These are phyloP conservation scores for Paramyrothecium roridum DNA, from an alignment of 2,329 filamentous ascomycete species.

Conservation along the genomic window DNA sequence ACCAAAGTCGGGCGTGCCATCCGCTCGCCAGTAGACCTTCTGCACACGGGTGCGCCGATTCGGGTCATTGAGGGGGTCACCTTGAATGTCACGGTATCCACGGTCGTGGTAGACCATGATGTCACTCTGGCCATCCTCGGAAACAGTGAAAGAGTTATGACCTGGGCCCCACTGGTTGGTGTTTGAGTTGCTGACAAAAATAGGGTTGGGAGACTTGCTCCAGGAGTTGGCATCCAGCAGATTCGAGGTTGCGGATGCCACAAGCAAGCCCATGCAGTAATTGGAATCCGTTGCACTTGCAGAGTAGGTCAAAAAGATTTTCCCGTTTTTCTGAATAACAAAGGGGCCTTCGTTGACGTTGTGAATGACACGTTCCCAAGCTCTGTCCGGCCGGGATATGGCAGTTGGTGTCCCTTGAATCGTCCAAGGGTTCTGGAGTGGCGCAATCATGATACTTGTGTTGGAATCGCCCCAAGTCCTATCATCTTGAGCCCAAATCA, in stretches of 20 bases:
- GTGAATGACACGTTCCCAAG: conserved; percentile 14
- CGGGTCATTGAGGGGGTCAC: conserved; percentile 19
- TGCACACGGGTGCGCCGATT: conserved; percentile 23
- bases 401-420: conserved; percentile 5
- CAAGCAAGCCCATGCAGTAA: conserved; percentile 22
- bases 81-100: conserved; percentile 19
- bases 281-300: conserved; percentile 19
- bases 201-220: conserved; percentile 16
- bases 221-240: conserved; percentile 19
- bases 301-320: conserved; percentile 12
- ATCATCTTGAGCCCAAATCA: conserved; percentile 25
- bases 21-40: conserved; percentile 24
- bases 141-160: conserved; percentile 23
- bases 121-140: conserved; percentile 23
- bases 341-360: conserved; percentile 15
- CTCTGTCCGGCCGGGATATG: conserved; percentile 10
- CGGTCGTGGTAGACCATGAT: conserved; percentile 21
- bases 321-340: conserved; percentile 11
- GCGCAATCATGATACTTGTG: conserved; percentile 19
- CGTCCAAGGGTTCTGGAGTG: conserved; percentile 22
- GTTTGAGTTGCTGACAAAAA: conserved; percentile 20
- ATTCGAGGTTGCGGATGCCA: conserved; percentile 12
- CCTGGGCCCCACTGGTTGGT: conserved; percentile 24
- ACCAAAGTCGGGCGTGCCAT: conserved; percentile 24
- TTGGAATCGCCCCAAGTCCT: conserved; percentile 15